Percentiles rank a stretch among this genome's conserved stretches.
Conservation (phyloP, 345 rosid genomes). For the Brassica incana region DNA sequence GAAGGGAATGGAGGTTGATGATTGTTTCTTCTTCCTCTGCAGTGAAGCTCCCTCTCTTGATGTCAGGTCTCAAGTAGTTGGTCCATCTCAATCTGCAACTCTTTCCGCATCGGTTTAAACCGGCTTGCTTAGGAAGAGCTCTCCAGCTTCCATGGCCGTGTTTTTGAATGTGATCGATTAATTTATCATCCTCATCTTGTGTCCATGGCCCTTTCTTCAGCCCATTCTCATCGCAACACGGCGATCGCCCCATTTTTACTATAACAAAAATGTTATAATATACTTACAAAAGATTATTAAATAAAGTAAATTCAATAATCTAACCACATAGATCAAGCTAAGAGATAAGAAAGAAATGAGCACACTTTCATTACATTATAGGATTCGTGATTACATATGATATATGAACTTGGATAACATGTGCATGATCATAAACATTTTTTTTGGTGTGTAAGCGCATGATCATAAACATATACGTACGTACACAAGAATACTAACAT, state of each 20-base stretch:
- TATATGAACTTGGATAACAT: constrained; percentile 1
- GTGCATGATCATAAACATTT: background rate
- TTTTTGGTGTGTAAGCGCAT: background rate
- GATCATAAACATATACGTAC: background rate
- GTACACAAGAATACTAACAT: background rate
- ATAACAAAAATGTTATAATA: background rate
- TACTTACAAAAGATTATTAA: background rate
- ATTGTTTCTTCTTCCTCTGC: constrained; percentile 71
- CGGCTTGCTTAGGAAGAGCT: constrained; percentile 71
- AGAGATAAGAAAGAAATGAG: background rate
- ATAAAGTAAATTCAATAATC: background rate
- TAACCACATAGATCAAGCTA: background rate
- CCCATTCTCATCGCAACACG: constrained; percentile 49
- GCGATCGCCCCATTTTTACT: constrained; percentile 47
- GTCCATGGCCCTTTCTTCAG: constrained; percentile 83
- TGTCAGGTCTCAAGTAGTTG: constrained; percentile 78
- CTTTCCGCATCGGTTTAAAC: constrained; percentile 77
- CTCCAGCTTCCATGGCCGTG: constrained; percentile 85
- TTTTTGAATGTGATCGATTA: constrained; percentile 51
- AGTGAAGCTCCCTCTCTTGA: constrained; percentile 72
- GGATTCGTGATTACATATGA: background rate
- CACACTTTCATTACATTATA: background rate
- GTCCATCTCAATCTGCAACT: constrained; percentile 84
- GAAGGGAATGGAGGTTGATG: constrained; percentile 64
- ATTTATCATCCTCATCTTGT: constrained; percentile 62